A percentile compares a stretch with the other conserved stretches of the same genome.
Conservation (phyloP, 495 filamentous ascomycete species). For the Hyaloscypha hepaticicola region DNA sequence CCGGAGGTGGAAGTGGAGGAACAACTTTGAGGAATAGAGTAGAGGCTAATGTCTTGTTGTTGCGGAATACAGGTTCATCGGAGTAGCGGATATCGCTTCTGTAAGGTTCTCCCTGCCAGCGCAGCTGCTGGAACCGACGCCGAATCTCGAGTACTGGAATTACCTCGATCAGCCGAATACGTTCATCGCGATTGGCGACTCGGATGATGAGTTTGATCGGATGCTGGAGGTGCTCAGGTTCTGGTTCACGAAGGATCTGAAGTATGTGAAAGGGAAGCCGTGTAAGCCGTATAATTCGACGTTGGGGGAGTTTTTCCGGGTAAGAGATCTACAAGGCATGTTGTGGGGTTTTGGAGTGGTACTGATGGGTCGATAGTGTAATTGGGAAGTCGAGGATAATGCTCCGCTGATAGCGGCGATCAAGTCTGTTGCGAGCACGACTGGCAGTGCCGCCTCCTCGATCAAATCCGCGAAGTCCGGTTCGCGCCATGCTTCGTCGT, state of each 20-base stretch:
- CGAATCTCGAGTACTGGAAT: slow-evolving; percentile 98
- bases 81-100: slow-evolving; percentile 90
- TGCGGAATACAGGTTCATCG: slow-evolving; percentile 40
- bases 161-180: slow-evolving; percentile 95
- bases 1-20: neutral
- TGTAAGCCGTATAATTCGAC: slow-evolving; percentile 99
- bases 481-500: slow-evolving; percentile 15
- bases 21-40: neutral
- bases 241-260: slow-evolving; percentile 99
- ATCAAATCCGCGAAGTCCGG: slow-evolving; percentile 43
- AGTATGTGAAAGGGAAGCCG: slow-evolving; percentile 97
- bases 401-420: slow-evolving; percentile 45
- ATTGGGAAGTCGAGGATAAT: slow-evolving; percentile 83
- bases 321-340: slow-evolving; percentile 40
- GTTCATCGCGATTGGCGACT: slow-evolving; percentile 93
- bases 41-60: neutral
- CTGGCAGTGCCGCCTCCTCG: slow-evolving; percentile 48
- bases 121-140: slow-evolving; percentile 91
- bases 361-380: slow-evolving; percentile 57
- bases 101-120: slow-evolving; percentile 95
- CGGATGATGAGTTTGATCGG: slow-evolving; percentile 83
- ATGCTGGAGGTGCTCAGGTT: slow-evolving; percentile 93
- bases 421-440: slow-evolving; percentile 35
- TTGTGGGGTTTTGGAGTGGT: neutral
- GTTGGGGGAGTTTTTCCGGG: slow-evolving; percentile 95